Conservation (phyloP, 192 early-diverging fungal species). For the Geranomyces variabilis region DNA sequence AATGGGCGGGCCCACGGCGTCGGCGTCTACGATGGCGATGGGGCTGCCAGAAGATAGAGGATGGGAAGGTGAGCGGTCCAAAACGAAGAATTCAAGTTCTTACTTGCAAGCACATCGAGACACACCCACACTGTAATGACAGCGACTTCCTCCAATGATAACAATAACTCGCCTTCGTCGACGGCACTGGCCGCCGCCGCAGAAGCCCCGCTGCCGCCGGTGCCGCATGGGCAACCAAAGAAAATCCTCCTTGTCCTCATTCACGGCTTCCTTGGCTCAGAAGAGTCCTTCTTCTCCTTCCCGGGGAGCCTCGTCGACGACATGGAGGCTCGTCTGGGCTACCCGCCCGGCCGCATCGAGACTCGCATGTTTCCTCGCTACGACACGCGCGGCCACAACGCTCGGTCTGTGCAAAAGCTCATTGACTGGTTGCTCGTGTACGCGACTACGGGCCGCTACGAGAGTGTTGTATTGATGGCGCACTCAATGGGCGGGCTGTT, state of each 20-base stretch:
- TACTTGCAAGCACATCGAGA: no score
- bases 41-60: no score
- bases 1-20: no score
- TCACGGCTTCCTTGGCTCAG: conserved; percentile 57
- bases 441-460: conserved; percentile 36
- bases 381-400: conserved; percentile 46
- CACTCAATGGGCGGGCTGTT: conserved; percentile 58
- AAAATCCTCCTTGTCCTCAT: conserved; percentile 48
- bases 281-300: conserved; percentile 48
- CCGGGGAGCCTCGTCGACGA: conserved; percentile 33
- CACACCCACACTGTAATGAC: no score
- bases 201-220: conserved; percentile 16
- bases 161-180: no score
- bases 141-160: no score
- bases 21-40: no score
- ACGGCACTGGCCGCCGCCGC: background rate
- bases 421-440: conserved; percentile 42
- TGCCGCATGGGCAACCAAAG: conserved; percentile 13
- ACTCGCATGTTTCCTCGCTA: conserved; percentile 39
- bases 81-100: no score
- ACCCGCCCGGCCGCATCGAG: conserved; percentile 20
- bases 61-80: no score
- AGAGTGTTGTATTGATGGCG: conserved; percentile 47
- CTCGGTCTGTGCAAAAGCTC: conserved; percentile 25
- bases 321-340: conserved; percentile 9